These are phyloP conservation scores for Trichophyton equinum DNA, from an alignment of 2,329 filamentous ascomycete genomes.

Conservation along the genomic window DNA sequence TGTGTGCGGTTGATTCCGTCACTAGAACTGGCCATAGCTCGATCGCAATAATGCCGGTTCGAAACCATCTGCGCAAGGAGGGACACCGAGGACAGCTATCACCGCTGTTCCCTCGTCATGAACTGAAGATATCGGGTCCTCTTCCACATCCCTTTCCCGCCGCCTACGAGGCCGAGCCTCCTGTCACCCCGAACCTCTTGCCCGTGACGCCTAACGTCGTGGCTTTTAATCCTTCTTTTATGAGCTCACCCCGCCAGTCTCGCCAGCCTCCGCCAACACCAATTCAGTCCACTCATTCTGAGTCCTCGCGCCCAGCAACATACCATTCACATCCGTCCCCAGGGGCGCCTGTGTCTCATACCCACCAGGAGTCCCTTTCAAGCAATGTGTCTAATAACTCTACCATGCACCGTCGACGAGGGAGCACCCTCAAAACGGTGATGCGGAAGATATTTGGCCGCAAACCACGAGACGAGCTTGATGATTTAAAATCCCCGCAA, in stretches of 20 bases:
- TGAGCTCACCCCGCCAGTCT: conserved; percentile 4
- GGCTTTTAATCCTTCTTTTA: conserved; percentile 6
- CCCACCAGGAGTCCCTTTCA: conserved; percentile 17
- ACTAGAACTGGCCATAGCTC: neutral
- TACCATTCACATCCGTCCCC: conserved; percentile 10
- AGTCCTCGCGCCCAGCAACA: conserved; percentile 9
- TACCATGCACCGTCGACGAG: conserved; percentile 27
- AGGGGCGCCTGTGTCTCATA: conserved; percentile 13
- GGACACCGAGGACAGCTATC: conserved; percentile 5
- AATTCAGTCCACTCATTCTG: conserved; percentile 13
- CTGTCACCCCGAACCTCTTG: conserved; percentile 10
- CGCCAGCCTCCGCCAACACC: conserved; percentile 8
- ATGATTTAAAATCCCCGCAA: neutral
- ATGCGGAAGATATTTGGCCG: conserved; percentile 35
- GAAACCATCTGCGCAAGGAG: conserved; percentile 3
- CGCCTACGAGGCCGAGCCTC: conserved; percentile 11
- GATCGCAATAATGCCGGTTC: conserved; percentile 5
- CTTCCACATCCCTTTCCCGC: conserved; percentile 15
- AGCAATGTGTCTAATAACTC: conserved; percentile 17
- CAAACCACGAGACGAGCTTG: conserved; percentile 22
- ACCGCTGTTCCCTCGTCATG: conserved; percentile 17
- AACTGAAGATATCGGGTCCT: conserved; percentile 23
- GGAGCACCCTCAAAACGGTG: conserved; percentile 32
- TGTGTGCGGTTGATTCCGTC: neutral
- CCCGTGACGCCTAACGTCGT: conserved; percentile 7